These are phyloP conservation scores for Talaromyces wortmannii DNA, from an alignment of 495 filamentous ascomycete genomes.

Conservation along the genomic window DNA sequence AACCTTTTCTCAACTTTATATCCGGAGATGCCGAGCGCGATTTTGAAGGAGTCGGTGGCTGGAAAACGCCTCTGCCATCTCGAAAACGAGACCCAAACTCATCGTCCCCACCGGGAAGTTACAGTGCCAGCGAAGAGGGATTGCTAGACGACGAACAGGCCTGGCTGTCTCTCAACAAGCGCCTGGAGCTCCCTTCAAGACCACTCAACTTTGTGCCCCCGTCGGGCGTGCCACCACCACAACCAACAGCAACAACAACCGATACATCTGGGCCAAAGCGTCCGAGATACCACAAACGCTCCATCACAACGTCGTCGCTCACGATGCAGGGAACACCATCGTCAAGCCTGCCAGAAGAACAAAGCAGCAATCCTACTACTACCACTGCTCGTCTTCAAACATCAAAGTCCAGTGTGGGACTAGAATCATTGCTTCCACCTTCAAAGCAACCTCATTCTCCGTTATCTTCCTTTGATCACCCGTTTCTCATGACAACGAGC, in stretches of 20 bases:
- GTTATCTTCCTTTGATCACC: neutral
- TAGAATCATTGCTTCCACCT: neutral
- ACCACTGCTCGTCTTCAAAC: neutral
- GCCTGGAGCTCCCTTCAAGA: conserved; percentile 58
- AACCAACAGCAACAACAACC: neutral
- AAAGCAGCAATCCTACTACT: neutral
- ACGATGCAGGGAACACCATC: neutral
- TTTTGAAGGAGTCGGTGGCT: conserved; percentile 83
- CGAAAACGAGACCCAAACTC: conserved; percentile 27
- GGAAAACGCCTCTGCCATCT: conserved; percentile 39
- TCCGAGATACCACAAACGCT: conserved; percentile 5
- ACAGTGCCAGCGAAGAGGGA: conserved; percentile 12
- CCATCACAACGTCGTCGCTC: conserved; percentile 1
- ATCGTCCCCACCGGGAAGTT: conserved; percentile 18
- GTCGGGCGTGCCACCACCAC: neutral
- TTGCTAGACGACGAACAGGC: conserved; percentile 47
- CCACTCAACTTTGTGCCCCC: conserved; percentile 14
- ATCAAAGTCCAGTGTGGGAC: neutral
- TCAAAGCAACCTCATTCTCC: neutral
- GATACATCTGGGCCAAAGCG: neutral
- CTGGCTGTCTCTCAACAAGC: conserved; percentile 70
- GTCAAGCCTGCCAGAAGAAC: neutral
- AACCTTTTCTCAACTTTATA: conserved; percentile 21
- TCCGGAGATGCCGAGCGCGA: conserved; percentile 51
- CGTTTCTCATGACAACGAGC: neutral